Base-by-base conservation (phyloP, 441 rosid genomes). In the Jatropha multifida region DNA sequence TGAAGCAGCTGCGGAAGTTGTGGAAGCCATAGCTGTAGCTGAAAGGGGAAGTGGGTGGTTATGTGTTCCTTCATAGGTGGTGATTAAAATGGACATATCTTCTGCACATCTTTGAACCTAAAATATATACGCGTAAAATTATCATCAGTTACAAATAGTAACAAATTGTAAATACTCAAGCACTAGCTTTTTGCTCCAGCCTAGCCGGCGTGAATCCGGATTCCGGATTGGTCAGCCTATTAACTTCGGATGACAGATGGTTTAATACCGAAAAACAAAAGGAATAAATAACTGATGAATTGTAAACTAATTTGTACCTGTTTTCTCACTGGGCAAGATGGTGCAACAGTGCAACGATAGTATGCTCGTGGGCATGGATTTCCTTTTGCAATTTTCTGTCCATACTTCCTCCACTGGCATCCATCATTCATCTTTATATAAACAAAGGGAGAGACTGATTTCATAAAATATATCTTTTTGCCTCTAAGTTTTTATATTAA, bases 371-470 rank as follows among this genome's bases (percentile, higher is more conserved):
- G 99, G 68, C 99, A 93, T 8, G 99, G 97, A 56, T 94, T 94
- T 55, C 99, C 99, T 87, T 94, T 94, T 0, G 99, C 86, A 77
- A 93, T 90, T 83, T 94, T 94, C 66, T 94, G 99, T 14, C 99
- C 99, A 76, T 94, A 94, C 85, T 94, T 94, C 64, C 99, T 87
- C 99, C 99, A 94, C 56, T 94, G 99, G 74, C 99, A 94, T n/a
- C 99, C 99, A 74, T 93, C 99, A 60, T 84, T 94, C 94, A 94
- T 88, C 99, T 94, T 80, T 61, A 77, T 14, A 1, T 3, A 11
- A 72, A 38, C 14, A 23, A 40, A 52, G 8, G 8, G 49, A 46
- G 49, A 7, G 12, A 42, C 46, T 42, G 32, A 32, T 32, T 32
- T 32, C 48, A 44, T 7, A 44, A 4, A 44, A 6, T 44, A 44